Evolutionary conservation across 1,284 basidiomycete genomes (phyloP), one percentile per base, ranked within the genome.

Genomic region (Waitea zeae): DNA sequence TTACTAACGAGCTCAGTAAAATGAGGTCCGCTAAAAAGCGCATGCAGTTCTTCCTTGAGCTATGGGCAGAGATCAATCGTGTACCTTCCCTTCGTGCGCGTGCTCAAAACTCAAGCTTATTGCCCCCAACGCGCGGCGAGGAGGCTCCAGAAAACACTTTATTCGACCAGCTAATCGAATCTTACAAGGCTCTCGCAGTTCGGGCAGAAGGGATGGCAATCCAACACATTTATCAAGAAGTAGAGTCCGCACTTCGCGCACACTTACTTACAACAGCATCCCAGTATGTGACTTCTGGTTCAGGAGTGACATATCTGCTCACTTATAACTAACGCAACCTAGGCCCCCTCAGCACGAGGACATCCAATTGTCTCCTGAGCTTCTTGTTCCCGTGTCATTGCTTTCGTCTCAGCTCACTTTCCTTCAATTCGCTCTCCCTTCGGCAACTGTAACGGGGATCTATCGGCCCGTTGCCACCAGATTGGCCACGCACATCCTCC

Each of bases 41-140:
- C n/a, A n/a, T n/a, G n/a, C 46, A 92, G 84, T 88, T 89, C 56
- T 93, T 92, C 60, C 58, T 93, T 7, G 83, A 89, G 50, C 56
- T 95, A 29, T 87, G 80, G 71, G 59, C 70, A 4, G 82, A 88
- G 45, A 78, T 93, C 42, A 67, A 70, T 42, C 61, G 55, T 31
- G 61, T 63, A 28, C 57, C 64, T 2, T 56, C 59, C 18, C 56
- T 81, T n/a, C 67, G 72, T 20, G 55, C 57, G 27, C 60, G 59
- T 39, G 64, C 62, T 2, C 56, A 64, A 41, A 57, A 56, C 12
- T 62, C 60, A 24, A 42, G 62, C 1, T 58, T 65, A 2, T 47
- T 81, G 17, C 72, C 76, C 2, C 52, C 61, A 41, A 58, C 60
- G 6, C 50, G 50, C 31, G 42, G 50, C 13, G 40, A 50, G 38